Percentiles rank a stretch among this genome's conserved stretches.
phyloP scores from a whole-genome alignment of 768 basidiomycete genomes.

The Sarcodon aspratus region DNA sequence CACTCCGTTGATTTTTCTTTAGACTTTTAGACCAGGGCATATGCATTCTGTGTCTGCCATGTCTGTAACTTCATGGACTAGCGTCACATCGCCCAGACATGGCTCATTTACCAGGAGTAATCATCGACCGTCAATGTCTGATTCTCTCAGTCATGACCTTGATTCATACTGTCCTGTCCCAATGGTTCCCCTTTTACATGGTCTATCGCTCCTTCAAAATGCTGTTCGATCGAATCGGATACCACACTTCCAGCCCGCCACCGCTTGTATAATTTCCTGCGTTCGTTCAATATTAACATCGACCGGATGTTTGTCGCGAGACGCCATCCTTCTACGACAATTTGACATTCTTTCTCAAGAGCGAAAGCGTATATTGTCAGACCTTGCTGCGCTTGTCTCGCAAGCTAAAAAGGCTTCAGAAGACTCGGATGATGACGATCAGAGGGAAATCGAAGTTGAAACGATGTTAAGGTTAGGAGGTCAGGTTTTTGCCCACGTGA shows the following conservation, averaged over 20 bases:
- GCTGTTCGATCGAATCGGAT: constrained; percentile 71
- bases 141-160: constrained; percentile 34
- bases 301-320: constrained; percentile 76
- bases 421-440: constrained; percentile 31
- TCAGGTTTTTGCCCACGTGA: constrained; percentile 71
- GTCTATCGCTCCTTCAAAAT: constrained; percentile 74
- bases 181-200: constrained; percentile 78
- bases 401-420: constrained; percentile 62
- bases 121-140: constrained; percentile 33
- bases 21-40: constrained; percentile 27
- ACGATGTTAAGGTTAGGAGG: constrained; percentile 74
- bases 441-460: constrained; percentile 48
- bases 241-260: constrained; percentile 86
- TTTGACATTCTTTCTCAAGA: constrained; percentile 62
- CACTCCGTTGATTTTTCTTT: constrained; percentile 4
- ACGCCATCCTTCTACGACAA: constrained; percentile 58
- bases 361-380: constrained; percentile 71
- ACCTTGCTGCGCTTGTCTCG: constrained; percentile 72
- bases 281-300: constrained; percentile 80
- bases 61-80: constrained; percentile 45
- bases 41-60: constrained; percentile 36
- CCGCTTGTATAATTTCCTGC: constrained; percentile 89
- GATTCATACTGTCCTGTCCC: constrained; percentile 60
- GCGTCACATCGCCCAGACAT: constrained; percentile 25
- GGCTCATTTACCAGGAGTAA: constrained; percentile 23